Conservation (phyloP, 371 early-diverging fungal genomes). For the Chytridiales sp. region DNA sequence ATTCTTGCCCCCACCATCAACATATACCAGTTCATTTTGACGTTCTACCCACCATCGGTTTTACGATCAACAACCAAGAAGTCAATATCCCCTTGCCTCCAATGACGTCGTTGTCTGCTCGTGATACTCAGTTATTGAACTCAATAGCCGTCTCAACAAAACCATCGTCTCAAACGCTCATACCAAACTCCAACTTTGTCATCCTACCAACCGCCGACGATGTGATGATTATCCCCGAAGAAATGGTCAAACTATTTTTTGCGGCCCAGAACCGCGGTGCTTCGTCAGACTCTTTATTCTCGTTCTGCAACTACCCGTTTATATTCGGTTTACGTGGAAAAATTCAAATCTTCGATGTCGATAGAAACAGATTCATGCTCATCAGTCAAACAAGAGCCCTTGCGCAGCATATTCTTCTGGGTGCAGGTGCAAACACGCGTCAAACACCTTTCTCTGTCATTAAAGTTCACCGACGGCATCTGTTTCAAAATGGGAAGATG, state of each 20-base stretch:
- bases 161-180: constrained; percentile 11
- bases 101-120: background rate
- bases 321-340: constrained; percentile 1
- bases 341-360: background rate
- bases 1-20: background rate
- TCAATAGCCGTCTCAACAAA: constrained; percentile 8
- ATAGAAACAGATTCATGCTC: constrained; percentile 4
- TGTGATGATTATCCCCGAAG: background rate
- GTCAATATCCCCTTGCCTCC: background rate
- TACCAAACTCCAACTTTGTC: constrained; percentile 13
- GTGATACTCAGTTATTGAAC: background rate
- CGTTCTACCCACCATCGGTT: background rate
- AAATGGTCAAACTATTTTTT: background rate
- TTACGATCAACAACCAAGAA: background rate
- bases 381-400: background rate
- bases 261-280: background rate
- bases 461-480: constrained; percentile 1
- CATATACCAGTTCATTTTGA: no score
- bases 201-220: constrained; percentile 3
- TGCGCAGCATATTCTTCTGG: constrained; percentile 1
- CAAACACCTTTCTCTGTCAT: background rate
- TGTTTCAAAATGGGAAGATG: constrained; percentile 10
- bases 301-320: constrained; percentile 13
- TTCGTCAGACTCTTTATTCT: background rate
- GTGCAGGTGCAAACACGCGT: background rate